Evolutionary conservation across 2,329 filamentous ascomycete genomes (phyloP).

Genomic region (Talaromyces funiculosus): DNA sequence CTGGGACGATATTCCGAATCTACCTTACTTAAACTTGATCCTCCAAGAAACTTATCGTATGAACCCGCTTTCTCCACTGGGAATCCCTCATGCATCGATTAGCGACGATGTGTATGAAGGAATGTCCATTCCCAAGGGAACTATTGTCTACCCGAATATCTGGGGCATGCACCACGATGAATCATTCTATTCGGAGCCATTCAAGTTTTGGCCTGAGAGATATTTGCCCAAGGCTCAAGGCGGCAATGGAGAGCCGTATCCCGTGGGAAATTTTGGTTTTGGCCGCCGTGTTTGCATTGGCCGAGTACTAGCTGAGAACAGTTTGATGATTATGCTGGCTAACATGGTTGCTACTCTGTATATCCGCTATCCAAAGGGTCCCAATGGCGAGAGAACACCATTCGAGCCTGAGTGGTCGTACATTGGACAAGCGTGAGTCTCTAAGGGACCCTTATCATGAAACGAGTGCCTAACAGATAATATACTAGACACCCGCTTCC

Average conservation of each 20-base stretch:
- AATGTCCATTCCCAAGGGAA: slow-evolving; percentile 54
- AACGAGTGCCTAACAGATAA: background rate
- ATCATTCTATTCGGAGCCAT: slow-evolving; percentile 31
- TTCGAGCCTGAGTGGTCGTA: slow-evolving; percentile 5
- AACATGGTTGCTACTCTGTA: background rate
- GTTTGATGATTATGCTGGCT: slow-evolving; percentile 1
- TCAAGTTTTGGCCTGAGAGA: slow-evolving; percentile 30
- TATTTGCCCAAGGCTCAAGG: slow-evolving; percentile 13
- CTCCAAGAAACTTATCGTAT: slow-evolving; percentile 45
- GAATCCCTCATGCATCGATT: slow-evolving; percentile 51
- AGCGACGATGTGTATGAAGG: slow-evolving; percentile 54
- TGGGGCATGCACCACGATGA: slow-evolving; percentile 44
- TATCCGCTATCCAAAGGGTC: background rate
- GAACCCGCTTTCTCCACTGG: slow-evolving; percentile 44
- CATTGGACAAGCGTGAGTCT: background rate
- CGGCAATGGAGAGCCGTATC: background rate
- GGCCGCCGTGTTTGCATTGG: slow-evolving; percentile 6
- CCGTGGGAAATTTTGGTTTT: slow-evolving; percentile 1
- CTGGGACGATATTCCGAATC: slow-evolving; percentile 40
- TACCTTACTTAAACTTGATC: slow-evolving; percentile 45
- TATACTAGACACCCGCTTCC: background rate
- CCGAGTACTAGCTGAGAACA: background rate
- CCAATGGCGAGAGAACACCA: background rate
- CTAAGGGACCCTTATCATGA: background rate
- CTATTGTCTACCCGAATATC: slow-evolving; percentile 45